Evolutionary conservation across 2,329 filamentous ascomycete species (phyloP).

Genomic region (Magnaporthiopsis incrustans): DNA sequence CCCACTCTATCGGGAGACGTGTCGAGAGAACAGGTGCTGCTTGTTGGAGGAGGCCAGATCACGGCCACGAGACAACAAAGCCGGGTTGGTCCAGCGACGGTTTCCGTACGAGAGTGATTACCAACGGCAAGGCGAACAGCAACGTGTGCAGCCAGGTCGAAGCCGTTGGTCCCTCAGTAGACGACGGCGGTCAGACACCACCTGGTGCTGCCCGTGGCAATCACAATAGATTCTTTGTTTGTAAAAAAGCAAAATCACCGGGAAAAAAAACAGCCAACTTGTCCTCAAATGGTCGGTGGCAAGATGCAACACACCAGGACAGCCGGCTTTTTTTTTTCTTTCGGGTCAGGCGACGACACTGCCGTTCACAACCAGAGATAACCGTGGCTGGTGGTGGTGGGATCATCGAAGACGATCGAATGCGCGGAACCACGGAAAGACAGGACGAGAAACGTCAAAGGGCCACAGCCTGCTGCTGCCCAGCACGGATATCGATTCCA

Average conservation of each 20-base stretch:
- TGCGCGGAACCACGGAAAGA: background rate
- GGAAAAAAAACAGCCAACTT: background rate
- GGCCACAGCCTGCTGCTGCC: background rate
- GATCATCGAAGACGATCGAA: background rate
- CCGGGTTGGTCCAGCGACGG: background rate
- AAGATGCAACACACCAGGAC: background rate
- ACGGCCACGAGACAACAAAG: background rate
- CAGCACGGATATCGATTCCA: background rate
- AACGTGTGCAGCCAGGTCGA: background rate
- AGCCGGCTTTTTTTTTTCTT: background rate
- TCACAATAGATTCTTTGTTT: too few relatives aligned
- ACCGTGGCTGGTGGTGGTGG: background rate
- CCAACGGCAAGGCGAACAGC: background rate
- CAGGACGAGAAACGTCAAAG: background rate
- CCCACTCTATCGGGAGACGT: constrained; percentile 4
- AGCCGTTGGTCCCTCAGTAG: background rate
- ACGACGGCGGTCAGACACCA: background rate
- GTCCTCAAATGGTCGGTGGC: background rate
- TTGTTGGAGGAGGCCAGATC: too few relatives aligned
- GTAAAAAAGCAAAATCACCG: too few relatives aligned
- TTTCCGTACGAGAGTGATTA: background rate
- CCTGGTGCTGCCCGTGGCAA: too few relatives aligned
- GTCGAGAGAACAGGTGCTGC: background rate
- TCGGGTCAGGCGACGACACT: background rate
- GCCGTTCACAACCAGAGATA: background rate